phyloP scores from a whole-genome alignment of 2,329 filamentous ascomycete species.

The Neophaeococcomyces mojaviensis region DNA sequence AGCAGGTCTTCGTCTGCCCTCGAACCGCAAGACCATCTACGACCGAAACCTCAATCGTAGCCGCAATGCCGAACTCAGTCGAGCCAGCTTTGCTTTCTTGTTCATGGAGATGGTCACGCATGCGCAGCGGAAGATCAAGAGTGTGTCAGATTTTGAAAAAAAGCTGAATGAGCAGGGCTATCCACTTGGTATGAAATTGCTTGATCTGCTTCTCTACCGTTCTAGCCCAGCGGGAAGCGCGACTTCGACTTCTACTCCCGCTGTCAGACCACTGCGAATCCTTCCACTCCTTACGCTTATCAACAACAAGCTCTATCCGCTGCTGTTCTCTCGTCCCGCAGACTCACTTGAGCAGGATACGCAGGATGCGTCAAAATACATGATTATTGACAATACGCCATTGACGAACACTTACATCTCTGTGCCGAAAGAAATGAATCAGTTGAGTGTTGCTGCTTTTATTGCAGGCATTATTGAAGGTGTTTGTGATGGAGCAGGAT shows the following conservation, averaged over 20 bases:
- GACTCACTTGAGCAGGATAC: slow-evolving; percentile 87
- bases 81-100: slow-evolving; percentile 89
- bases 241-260: slow-evolving; percentile 60
- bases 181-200: slow-evolving; percentile 83
- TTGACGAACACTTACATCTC: slow-evolving; percentile 90
- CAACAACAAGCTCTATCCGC: slow-evolving; percentile 82
- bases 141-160: slow-evolving; percentile 89
- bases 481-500: slow-evolving; percentile 86
- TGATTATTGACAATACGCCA: slow-evolving; percentile 98
- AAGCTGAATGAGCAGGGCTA: slow-evolving; percentile 86
- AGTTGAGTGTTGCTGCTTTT: slow-evolving; percentile 92
- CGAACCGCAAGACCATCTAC: slow-evolving; percentile 95
- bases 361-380: slow-evolving; percentile 88
- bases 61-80: slow-evolving; percentile 80
- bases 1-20: slow-evolving; percentile 71
- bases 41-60: slow-evolving; percentile 87
- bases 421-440: slow-evolving; percentile 89
- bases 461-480: slow-evolving; percentile 94
- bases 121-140: slow-evolving; percentile 81
- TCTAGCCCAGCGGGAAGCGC: slow-evolving; percentile 70
- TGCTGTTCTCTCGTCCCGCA: slow-evolving; percentile 83
- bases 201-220: slow-evolving; percentile 89
- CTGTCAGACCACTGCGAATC: slow-evolving; percentile 76
- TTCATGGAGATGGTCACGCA: slow-evolving; percentile 97
- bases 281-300: slow-evolving; percentile 91